These are phyloP conservation scores for Delonix regia DNA, from an alignment of 306 rosid genomes.

Conservation along the genomic window DNA sequence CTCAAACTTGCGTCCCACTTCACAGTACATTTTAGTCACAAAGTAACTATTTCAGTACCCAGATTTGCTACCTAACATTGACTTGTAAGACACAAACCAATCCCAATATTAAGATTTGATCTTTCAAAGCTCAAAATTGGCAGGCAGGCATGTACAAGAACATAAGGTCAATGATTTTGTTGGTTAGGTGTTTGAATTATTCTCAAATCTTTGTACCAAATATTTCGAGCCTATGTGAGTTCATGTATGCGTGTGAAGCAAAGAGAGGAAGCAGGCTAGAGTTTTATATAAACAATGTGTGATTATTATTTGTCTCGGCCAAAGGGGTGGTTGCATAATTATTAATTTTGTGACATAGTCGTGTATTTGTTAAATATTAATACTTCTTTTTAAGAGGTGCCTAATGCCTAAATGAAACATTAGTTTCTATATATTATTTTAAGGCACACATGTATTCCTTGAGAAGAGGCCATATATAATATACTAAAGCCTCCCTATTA, in stretches of 20 bases:
- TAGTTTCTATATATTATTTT: background rate
- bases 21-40: slow-evolving; percentile 1
- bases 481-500: slow-evolving; percentile 20
- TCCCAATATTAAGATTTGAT: background rate
- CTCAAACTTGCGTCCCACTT: background rate
- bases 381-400: slow-evolving; percentile 3
- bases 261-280: background rate
- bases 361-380: slow-evolving; percentile 35
- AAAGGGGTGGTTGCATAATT: slow-evolving; percentile 42
- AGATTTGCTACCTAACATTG: slow-evolving; percentile 50
- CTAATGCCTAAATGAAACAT: slow-evolving; percentile 29
- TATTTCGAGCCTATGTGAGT: background rate
- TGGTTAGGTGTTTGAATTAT: slow-evolving; percentile 33
- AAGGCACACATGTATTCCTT: slow-evolving; percentile 48
- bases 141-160: slow-evolving; percentile 11
- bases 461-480: slow-evolving; percentile 39
- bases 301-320: slow-evolving; percentile 26
- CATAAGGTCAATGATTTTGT: slow-evolving; percentile 51
- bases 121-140: slow-evolving; percentile 23
- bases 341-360: slow-evolving; percentile 15
- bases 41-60: slow-evolving; percentile 22
- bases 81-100: slow-evolving; percentile 21
- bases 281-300: background rate
- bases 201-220: slow-evolving; percentile 12
- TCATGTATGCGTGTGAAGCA: background rate